These are phyloP conservation scores for Colletotrichum chlorophyti DNA, from an alignment of 2,329 filamentous ascomycete genomes.

Conservation along the genomic window DNA sequence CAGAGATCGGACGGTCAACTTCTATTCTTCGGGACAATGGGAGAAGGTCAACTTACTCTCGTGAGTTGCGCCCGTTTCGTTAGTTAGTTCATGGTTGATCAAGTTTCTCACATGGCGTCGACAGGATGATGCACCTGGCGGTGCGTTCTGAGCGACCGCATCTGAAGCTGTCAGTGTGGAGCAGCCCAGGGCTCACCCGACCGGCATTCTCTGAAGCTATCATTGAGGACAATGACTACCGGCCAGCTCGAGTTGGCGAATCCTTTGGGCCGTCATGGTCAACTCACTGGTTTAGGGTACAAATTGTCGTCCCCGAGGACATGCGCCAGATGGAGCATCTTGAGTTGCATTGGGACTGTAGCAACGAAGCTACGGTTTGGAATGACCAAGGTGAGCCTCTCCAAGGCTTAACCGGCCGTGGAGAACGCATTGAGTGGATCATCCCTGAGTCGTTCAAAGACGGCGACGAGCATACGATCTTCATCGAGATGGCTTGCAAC, in stretches of 20 bases:
- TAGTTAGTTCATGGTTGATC: rapidly evolving
- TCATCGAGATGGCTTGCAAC: conserved; percentile 76
- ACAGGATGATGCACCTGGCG: conserved; percentile 27
- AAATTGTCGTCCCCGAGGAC: conserved; percentile 62
- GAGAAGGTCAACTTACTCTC: conserved; percentile 31
- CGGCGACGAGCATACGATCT: conserved; percentile 67
- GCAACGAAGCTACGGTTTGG: conserved; percentile 72
- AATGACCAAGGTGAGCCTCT: conserved; percentile 66
- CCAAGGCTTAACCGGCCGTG: conserved; percentile 70
- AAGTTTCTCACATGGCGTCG: background rate
- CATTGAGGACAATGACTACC: conserved; percentile 22
- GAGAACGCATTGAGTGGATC: conserved; percentile 70
- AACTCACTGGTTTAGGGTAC: conserved; percentile 74
- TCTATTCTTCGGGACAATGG: conserved; percentile 32
- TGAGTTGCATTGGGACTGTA: conserved; percentile 75
- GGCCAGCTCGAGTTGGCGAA: conserved; percentile 55
- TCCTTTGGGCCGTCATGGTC: conserved; percentile 73
- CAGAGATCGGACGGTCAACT: conserved; percentile 31
- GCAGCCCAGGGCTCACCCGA: conserved; percentile 25
- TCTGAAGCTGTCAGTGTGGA: conserved; percentile 29
- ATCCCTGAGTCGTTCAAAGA: conserved; percentile 64
- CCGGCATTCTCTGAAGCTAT: conserved; percentile 28
- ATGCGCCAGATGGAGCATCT: conserved; percentile 63
- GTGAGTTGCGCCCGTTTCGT: conserved; percentile 10
- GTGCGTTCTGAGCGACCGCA: conserved; percentile 22